Evolutionary conservation across 1,139 yeast genomes (phyloP), one percentile per base, ranked within the genome.

Genomic region (Kodamaea fungicola): DNA sequence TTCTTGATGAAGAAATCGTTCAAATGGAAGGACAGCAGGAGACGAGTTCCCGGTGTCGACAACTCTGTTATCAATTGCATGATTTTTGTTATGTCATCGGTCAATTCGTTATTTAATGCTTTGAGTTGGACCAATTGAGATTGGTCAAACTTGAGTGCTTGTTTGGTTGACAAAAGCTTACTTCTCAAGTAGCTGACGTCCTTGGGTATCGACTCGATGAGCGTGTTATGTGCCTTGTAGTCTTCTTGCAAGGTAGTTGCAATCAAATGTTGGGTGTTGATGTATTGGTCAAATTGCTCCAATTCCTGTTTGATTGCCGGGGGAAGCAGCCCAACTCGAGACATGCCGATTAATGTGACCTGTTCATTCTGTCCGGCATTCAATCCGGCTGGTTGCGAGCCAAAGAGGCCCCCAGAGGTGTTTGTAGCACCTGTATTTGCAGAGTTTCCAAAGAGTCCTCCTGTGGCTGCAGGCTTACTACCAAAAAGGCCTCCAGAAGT

Each of bases 311-410:
- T 82, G 50, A 89, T 89, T 30, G 78, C 71, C 8, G 76, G 77
- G 0, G 97, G 95, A 33, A 92, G 71, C 47, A 90, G 97, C 8
- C 85, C 81, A 3, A 90, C 92, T 38, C 95, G 74, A 0, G 97
- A 87, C 75, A 90, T 78, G 5, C 96, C 84, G 3, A 92, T 85
- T 38, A 89, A 71, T 8, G 26, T 12, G 54, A 50, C 26, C 26
- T 23, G 26, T 23, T 23, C 6, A 8, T 8, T n/a, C 6, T n/a
- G 10, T 8, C 9, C 9, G 4, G 12, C 8, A 4, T 12, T 12
- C 12, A 12, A 3, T 3, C 13, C 12, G 3, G 29, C 29, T 41
- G 59, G 68, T 40, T 61, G 71, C 39, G 61, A 68, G 30, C 71
- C 72, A 46, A 59, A 60, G 10, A 59, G 41, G 2, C 71, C 69